Evolutionary conservation across 345 rosid species (phyloP).

Genomic region (Ceriops tagal): DNA sequence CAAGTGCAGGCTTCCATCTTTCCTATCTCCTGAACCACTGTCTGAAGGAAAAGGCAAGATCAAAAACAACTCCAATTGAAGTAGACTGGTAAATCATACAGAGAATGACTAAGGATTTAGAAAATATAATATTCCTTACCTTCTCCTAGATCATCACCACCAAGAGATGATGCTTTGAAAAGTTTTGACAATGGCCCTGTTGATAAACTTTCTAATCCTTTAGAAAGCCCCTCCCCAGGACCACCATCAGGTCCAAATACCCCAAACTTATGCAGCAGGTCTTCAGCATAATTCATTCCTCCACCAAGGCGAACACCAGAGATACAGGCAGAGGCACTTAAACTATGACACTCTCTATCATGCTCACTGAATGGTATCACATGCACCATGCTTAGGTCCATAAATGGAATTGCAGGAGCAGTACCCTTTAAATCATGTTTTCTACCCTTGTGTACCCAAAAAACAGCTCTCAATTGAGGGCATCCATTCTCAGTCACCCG

Average conservation of each 20-base stretch:
- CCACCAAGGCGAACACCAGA: constrained; percentile 94
- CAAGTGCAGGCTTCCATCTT: constrained; percentile 49
- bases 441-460: constrained; percentile 71
- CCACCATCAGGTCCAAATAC: constrained; percentile 89
- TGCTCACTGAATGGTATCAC: constrained; percentile 80
- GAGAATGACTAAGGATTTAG: background rate
- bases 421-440: constrained; percentile 41
- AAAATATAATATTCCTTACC: constrained; percentile 26
- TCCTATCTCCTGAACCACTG: constrained; percentile 42
- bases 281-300: constrained; percentile 92
- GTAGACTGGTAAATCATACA: background rate
- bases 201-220: constrained; percentile 73
- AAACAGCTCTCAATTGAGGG: constrained; percentile 69
- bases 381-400: constrained; percentile 68
- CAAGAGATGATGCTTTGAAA: constrained; percentile 57
- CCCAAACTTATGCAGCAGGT: constrained; percentile 87
- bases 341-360: constrained; percentile 84
- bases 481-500: constrained; percentile 37
- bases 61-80: constrained; percentile 17
- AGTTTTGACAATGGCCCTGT: constrained; percentile 84
- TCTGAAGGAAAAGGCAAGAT: constrained; percentile 31
- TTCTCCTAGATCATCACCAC: constrained; percentile 43
- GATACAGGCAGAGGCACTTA: constrained; percentile 69
- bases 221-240: constrained; percentile 83
- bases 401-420: constrained; percentile 47